Evolutionary conservation across 2,329 filamentous ascomycete species (phyloP).

Genomic region (Neofusicoccum sp.): DNA sequence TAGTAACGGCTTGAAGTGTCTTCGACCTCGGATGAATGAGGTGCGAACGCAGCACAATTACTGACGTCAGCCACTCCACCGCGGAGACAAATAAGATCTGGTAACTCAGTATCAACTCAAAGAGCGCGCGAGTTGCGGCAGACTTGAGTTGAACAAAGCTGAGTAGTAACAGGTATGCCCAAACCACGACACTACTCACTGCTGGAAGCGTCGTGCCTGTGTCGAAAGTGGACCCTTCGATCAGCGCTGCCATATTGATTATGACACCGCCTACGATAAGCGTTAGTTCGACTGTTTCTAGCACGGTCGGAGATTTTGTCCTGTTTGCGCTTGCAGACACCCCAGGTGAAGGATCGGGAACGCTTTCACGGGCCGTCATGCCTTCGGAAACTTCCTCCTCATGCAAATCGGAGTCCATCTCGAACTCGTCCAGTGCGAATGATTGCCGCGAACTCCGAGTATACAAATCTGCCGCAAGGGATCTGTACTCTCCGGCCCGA

Average conservation of each 20-base stretch:
- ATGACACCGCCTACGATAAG: conserved; percentile 70
- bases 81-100: conserved; percentile 86
- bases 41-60: conserved; percentile 80
- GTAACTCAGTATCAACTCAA: conserved; percentile 71
- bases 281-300: conserved; percentile 71
- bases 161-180: conserved; percentile 77
- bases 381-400: too few relatives aligned
- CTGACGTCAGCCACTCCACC: conserved; percentile 73
- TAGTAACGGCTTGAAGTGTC: conserved; percentile 62
- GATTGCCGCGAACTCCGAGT: too few relatives aligned
- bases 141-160: conserved; percentile 63
- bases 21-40: conserved; percentile 72
- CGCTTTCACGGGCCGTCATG: too few relatives aligned
- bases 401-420: too few relatives aligned
- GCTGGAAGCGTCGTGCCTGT: conserved; percentile 36
- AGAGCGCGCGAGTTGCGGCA: too few relatives aligned
- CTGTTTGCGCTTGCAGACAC: conserved; percentile 48
- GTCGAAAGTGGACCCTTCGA: conserved; percentile 42
- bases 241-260: conserved; percentile 64
- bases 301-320: conserved; percentile 68
- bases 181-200: conserved; percentile 67
- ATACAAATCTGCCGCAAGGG: too few relatives aligned
- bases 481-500: conserved; percentile 59
- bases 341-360: too few relatives aligned
- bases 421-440: too few relatives aligned